phyloP scores from a whole-genome alignment of 257 asterid species.

The Linaria vulgaris region DNA sequence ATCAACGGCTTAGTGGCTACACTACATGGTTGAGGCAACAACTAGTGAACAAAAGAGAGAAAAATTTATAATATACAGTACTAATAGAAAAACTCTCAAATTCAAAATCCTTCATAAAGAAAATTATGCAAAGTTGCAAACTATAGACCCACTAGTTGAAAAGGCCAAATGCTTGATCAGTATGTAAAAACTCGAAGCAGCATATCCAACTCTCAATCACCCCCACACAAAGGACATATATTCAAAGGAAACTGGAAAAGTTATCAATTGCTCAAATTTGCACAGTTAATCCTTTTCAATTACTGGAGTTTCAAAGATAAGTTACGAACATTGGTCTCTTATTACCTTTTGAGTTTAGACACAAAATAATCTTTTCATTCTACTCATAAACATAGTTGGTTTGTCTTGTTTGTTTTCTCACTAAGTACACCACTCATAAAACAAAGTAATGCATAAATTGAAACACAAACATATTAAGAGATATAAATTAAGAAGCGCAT shows the following conservation, averaged over 20 bases:
- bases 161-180: background rate
- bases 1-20: background rate
- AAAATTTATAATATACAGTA: background rate
- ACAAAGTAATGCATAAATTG: background rate
- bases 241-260: no score
- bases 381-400: slow-evolving; percentile 2
- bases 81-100: background rate
- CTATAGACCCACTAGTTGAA: background rate
- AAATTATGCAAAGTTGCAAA: background rate
- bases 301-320: background rate
- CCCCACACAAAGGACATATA: no score
- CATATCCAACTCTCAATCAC: background rate
- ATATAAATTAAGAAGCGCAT: background rate
- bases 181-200: slow-evolving; percentile 1
- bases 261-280: background rate
- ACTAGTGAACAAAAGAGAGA: background rate
- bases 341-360: background rate
- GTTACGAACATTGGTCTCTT: no score
- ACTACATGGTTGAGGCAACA: background rate
- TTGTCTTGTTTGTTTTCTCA: background rate
- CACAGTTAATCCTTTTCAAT: background rate
- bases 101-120: background rate
- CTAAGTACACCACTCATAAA: background rate
- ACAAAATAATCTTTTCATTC: background rate
- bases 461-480: no score